A percentile compares a stretch with the other conserved stretches of the same genome.
These are phyloP conservation scores for Mucor mucedo DNA, from an alignment of 371 early-diverging fungal genomes.

Conservation along the genomic window DNA sequence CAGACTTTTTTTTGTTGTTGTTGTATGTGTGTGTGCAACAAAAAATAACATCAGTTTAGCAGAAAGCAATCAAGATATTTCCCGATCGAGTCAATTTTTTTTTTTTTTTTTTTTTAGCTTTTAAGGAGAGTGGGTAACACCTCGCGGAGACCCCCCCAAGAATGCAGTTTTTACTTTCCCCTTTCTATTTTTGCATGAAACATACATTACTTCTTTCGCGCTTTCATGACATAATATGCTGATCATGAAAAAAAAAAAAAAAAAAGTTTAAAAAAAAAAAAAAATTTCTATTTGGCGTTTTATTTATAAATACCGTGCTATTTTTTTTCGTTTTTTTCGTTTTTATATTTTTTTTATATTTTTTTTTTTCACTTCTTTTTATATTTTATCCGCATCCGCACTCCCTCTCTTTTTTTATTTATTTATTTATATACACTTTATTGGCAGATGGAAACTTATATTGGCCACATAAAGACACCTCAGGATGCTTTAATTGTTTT, in stretches of 20 bases:
- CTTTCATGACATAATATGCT: conserved; percentile 38
- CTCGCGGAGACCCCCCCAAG: conserved; percentile 22
- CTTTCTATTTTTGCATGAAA: conserved; percentile 33
- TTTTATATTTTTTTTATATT: conserved; percentile 3
- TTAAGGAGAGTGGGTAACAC: neutral
- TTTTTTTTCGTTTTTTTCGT: conserved; percentile 16
- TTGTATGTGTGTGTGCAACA: conserved; percentile 3
- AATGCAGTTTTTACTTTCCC: conserved; percentile 19
- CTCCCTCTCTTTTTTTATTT: neutral
- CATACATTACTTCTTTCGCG: conserved; percentile 25
- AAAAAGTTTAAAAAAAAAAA: conserved; percentile 34
- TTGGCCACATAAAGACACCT: conserved; percentile 77
- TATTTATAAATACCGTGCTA: neutral
- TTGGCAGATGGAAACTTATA: conserved; percentile 54
- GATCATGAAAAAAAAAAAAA: conserved; percentile 36
- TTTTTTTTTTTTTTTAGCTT: conserved; percentile 11
- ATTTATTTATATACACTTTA: too few species aligned
- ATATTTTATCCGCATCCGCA: neutral
- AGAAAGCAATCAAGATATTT: conserved; percentile 29
- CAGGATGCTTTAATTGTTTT: conserved; percentile 84
- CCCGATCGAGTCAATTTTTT: conserved; percentile 24
- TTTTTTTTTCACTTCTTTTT: conserved; percentile 8
- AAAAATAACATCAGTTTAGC: conserved; percentile 23
- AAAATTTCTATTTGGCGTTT: conserved; percentile 5
- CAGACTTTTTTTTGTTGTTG: conserved; percentile 16